Evolutionary conservation across 2,329 filamentous ascomycete species (phyloP).

Genomic region (Orbilia oligospora): DNA sequence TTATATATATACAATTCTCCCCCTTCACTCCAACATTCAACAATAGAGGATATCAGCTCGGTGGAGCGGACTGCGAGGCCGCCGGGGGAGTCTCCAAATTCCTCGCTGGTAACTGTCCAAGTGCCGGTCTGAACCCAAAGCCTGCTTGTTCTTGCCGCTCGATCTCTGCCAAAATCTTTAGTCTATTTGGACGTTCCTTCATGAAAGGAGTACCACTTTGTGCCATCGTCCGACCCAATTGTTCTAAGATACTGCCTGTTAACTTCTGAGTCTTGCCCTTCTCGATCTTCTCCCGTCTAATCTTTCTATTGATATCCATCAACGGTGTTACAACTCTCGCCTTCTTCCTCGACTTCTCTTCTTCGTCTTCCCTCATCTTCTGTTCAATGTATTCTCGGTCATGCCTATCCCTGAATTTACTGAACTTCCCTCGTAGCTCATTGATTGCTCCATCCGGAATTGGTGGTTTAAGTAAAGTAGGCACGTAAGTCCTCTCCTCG

Average conservation of each 20-base stretch:
- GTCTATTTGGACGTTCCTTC: slow-evolving; percentile 30
- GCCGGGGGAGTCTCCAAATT: background rate
- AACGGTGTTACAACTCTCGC: slow-evolving; percentile 69
- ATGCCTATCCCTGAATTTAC: slow-evolving; percentile 84
- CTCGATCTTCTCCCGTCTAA: slow-evolving; percentile 71
- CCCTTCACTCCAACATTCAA: slow-evolving; percentile 4
- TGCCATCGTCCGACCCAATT: slow-evolving; percentile 75
- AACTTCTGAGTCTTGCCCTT: slow-evolving; percentile 72
- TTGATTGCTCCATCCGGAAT: slow-evolving; percentile 85
- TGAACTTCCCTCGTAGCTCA: slow-evolving; percentile 87
- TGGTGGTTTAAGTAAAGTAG: slow-evolving; percentile 81
- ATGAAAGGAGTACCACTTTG: slow-evolving; percentile 68
- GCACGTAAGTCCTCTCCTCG: slow-evolving; percentile 81
- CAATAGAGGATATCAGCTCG: slow-evolving; percentile 29
- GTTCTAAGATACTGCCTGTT: slow-evolving; percentile 74
- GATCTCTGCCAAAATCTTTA: slow-evolving; percentile 42
- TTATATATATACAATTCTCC: slow-evolving; percentile 53
- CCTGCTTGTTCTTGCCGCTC: slow-evolving; percentile 32
- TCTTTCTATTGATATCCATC: slow-evolving; percentile 74
- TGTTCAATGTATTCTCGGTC: slow-evolving; percentile 79
- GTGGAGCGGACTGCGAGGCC: slow-evolving; percentile 4
- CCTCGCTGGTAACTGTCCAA: slow-evolving; percentile 13
- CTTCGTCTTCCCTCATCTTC: slow-evolving; percentile 75
- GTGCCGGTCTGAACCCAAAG: slow-evolving; percentile 25
- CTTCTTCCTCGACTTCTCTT: slow-evolving; percentile 67